These are phyloP conservation scores for Polymyxa betae DNA, from an alignment of 208 protist genomes.

Conservation along the genomic window DNA sequence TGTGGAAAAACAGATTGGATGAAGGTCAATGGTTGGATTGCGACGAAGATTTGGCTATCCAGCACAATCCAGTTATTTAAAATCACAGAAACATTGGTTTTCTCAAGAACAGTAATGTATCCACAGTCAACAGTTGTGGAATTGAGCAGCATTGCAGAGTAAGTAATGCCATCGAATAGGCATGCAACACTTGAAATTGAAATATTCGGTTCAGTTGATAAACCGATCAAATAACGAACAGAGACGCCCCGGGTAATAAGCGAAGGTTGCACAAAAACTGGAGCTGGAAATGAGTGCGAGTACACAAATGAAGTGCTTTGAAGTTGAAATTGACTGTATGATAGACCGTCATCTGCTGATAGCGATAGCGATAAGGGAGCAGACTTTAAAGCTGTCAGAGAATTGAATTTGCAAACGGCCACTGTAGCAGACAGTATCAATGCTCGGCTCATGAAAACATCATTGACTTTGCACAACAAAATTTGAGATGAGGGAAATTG, in stretches of 20 bases:
- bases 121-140: neutral
- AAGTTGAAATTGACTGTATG: neutral
- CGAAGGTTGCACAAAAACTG: neutral
- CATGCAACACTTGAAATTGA: neutral
- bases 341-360: neutral
- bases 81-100: neutral
- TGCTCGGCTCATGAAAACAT: too few species aligned
- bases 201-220: neutral
- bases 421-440: neutral
- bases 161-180: neutral
- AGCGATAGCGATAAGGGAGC: neutral
- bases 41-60: neutral
- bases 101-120: neutral
- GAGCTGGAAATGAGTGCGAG: neutral
- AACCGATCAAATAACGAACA: neutral
- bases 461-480: too few species aligned
- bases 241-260: neutral
- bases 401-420: too few species aligned
- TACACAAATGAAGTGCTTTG: neutral
- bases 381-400: too few species aligned
- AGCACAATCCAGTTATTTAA: neutral
- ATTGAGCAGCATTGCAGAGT: neutral
- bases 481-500: too few species aligned
- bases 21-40: neutral
- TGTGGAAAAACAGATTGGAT: neutral